Evolutionary conservation across 371 early-diverging fungal species (phyloP).

Genomic region (Rhizopus microsporus): DNA sequence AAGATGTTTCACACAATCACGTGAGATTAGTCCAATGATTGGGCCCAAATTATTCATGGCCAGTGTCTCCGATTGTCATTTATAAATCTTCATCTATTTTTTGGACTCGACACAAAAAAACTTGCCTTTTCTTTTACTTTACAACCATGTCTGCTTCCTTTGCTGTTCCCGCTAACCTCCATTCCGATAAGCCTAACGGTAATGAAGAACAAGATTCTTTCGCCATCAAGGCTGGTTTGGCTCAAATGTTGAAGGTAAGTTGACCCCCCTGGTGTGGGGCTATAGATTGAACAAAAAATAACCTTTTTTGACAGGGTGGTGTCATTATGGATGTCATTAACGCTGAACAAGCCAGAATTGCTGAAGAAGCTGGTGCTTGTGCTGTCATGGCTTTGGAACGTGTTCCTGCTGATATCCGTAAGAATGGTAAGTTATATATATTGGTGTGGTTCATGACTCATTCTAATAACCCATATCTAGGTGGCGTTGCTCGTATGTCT

Average conservation of each 20-base stretch:
- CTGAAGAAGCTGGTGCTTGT: slow-evolving; percentile 97
- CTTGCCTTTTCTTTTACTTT: slow-evolving; percentile 18
- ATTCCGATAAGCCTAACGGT: slow-evolving; percentile 47
- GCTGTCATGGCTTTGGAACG: slow-evolving; percentile 99
- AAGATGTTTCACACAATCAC: slow-evolving; percentile 36
- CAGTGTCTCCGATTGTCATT: slow-evolving; percentile 4
- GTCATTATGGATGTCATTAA: slow-evolving; percentile 99
- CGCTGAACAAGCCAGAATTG: slow-evolving; percentile 96
- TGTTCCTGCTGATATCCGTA: slow-evolving; percentile 98
- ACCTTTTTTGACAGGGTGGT: slow-evolving; percentile 72
- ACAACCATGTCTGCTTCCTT: slow-evolving; percentile 44
- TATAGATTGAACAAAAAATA: background rate
- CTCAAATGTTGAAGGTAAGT: slow-evolving; percentile 95
- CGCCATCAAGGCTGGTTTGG: slow-evolving; percentile 91
- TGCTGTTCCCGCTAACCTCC: slow-evolving; percentile 70
- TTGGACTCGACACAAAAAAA: slow-evolving; percentile 35
- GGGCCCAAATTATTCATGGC: slow-evolving; percentile 14
- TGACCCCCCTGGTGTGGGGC: background rate
- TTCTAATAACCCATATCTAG: slow-evolving; percentile 34
- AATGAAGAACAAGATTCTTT: slow-evolving; percentile 54
- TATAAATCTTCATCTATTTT: slow-evolving; percentile 65
- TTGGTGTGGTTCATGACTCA: background rate
- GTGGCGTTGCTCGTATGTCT: slow-evolving; percentile 98
- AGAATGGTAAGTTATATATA: slow-evolving; percentile 69
- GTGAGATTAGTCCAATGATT: slow-evolving; percentile 14